Conservation (phyloP, 352 stramenopile species). For the Plasmopara muralis region DNA sequence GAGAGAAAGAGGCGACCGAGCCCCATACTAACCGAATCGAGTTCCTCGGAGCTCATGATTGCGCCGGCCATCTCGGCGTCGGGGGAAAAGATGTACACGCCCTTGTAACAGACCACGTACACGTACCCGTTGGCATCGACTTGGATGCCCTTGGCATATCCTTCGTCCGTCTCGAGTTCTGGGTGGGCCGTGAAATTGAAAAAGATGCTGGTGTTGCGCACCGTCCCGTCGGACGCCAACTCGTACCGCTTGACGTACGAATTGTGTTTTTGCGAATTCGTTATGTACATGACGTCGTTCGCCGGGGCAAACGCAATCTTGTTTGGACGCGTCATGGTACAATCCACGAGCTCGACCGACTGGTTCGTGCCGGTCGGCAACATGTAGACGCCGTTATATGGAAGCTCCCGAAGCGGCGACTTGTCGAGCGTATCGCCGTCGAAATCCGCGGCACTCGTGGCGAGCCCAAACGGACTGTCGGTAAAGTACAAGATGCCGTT, state of each 20-base stretch:
- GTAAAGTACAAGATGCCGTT: slow-evolving; percentile 75
- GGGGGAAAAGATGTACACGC: slow-evolving; percentile 61
- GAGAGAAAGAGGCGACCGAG: slow-evolving; percentile 73
- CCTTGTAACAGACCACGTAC: slow-evolving; percentile 70
- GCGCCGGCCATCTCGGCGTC: slow-evolving; percentile 46
- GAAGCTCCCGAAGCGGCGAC: slow-evolving; percentile 58
- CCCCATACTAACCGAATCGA: slow-evolving; percentile 57
- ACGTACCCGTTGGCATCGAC: slow-evolving; percentile 67
- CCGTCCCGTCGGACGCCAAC: slow-evolving; percentile 46
- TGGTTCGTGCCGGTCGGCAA: slow-evolving; percentile 43
- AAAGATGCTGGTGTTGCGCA: slow-evolving; percentile 47
- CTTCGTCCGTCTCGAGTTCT: slow-evolving; percentile 48
- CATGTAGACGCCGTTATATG: slow-evolving; percentile 75
- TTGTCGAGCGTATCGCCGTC: slow-evolving; percentile 63
- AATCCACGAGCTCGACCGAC: slow-evolving; percentile 56
- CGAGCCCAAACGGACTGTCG: slow-evolving; percentile 70
- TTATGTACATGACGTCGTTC: slow-evolving; percentile 73
- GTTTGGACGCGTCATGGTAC: slow-evolving; percentile 72
- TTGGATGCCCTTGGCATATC: slow-evolving; percentile 69
- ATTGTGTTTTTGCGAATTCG: slow-evolving; percentile 69
- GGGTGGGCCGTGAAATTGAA: slow-evolving; percentile 75
- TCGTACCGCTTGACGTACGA: slow-evolving; percentile 73
- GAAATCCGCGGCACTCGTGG: slow-evolving; percentile 47
- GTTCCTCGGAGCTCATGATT: slow-evolving; percentile 44
- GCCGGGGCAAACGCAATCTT: slow-evolving; percentile 75